These are phyloP conservation scores for Fusarium fracticaudum DNA, from an alignment of 2,329 filamentous ascomycete genomes.

Conservation along the genomic window DNA sequence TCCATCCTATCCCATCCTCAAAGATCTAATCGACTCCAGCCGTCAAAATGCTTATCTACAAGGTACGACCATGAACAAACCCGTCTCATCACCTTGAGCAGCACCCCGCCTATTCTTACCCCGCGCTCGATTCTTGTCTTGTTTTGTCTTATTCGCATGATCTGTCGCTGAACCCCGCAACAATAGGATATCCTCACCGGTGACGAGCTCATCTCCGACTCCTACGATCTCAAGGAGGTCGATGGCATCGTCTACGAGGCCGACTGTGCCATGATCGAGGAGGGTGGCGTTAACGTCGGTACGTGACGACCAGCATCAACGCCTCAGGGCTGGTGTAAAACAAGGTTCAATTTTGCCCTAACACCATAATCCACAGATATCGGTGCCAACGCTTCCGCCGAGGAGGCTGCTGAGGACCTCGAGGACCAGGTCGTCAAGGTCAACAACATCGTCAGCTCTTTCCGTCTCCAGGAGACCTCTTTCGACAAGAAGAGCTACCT, in stretches of 20 bases:
- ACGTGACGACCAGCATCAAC: conserved; percentile 49
- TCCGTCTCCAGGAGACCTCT: conserved; percentile 81
- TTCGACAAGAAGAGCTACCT: conserved; percentile 93
- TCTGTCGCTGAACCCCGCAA: conserved; percentile 44
- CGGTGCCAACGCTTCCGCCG: conserved; percentile 96
- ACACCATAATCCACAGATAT: conserved; percentile 65
- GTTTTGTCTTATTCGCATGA: conserved; percentile 23
- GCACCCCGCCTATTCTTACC: conserved; percentile 18
- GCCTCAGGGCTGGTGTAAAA: not conserved
- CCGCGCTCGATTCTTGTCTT: conserved; percentile 29
- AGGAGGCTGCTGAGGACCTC: conserved; percentile 80
- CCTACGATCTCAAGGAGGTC: conserved; percentile 82
- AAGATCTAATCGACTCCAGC: conserved; percentile 43
- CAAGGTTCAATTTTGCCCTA: conserved; percentile 4
- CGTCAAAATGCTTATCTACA: conserved; percentile 79
- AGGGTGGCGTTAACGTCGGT: conserved; percentile 80
- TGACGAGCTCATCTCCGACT: conserved; percentile 98
- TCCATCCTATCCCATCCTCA: conserved; percentile 25
- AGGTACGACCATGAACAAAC: conserved; percentile 55
- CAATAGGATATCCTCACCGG: conserved; percentile 84
- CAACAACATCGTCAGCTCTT: conserved; percentile 93
- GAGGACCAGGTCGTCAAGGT: conserved; percentile 79
- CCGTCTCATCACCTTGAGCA: not conserved
- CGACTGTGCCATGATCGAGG: conserved; percentile 89
- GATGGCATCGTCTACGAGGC: conserved; percentile 87